These are phyloP conservation scores for Volvariella surrecta DNA, from an alignment of 1,284 basidiomycete species.

Conservation along the genomic window DNA sequence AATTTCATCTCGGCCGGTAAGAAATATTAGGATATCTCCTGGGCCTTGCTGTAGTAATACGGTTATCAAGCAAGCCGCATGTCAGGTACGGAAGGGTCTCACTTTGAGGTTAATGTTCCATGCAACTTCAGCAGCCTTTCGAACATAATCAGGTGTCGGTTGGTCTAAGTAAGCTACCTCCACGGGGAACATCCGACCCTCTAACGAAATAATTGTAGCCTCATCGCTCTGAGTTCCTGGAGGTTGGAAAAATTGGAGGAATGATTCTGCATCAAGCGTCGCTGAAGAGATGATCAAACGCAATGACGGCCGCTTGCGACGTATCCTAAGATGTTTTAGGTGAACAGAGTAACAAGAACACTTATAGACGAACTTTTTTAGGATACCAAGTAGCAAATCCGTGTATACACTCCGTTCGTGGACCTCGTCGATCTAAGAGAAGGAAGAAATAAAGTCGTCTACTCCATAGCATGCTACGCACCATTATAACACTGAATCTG, in stretches of 20 bases:
- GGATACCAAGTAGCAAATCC: slow-evolving; percentile 84
- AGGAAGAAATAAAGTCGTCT: slow-evolving; percentile 3
- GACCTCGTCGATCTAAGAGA: slow-evolving; percentile 83
- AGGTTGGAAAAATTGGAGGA: slow-evolving; percentile 82
- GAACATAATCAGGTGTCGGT: slow-evolving; percentile 75
- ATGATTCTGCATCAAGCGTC: slow-evolving; percentile 85
- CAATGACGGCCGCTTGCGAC: slow-evolving; percentile 81
- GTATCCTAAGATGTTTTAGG: no score
- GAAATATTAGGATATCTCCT: slow-evolving; percentile 90
- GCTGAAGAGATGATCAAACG: slow-evolving; percentile 92
- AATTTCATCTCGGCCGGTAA: slow-evolving; percentile 97
- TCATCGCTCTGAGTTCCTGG: slow-evolving; percentile 35
- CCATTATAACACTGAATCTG: slow-evolving; percentile 93
- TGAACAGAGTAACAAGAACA: slow-evolving; percentile 3
- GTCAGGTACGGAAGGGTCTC: slow-evolving; percentile 10
- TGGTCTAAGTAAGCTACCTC: slow-evolving; percentile 72
- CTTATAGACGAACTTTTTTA: slow-evolving; percentile 67
- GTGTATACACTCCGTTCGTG: slow-evolving; percentile 95
- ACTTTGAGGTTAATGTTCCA: slow-evolving; percentile 86
- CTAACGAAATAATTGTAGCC: slow-evolving; percentile 79
- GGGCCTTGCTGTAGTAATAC: slow-evolving; percentile 43
- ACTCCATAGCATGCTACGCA: slow-evolving; percentile 25
- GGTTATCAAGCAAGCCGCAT: slow-evolving; percentile 3
- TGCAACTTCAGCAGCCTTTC: slow-evolving; percentile 76
- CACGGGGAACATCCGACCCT: slow-evolving; percentile 92